These are phyloP conservation scores for Neonectria faginata DNA, from an alignment of 2,329 filamentous ascomycete species.

Conservation along the genomic window DNA sequence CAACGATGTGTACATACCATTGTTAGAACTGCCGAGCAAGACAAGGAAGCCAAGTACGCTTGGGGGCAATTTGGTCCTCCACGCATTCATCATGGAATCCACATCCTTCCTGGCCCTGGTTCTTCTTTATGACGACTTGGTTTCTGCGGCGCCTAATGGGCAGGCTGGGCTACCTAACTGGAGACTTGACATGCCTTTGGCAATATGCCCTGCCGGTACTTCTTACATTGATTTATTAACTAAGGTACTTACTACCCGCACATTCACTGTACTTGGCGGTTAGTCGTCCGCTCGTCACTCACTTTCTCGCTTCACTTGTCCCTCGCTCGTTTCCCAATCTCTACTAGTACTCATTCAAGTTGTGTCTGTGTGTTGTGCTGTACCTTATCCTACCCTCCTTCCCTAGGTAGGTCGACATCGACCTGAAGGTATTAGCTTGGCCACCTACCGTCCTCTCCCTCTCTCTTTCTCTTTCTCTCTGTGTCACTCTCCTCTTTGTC, in stretches of 20 bases:
- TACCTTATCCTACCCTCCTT: constrained; percentile 12
- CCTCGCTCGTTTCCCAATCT: not conserved
- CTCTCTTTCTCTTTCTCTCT: constrained; percentile 2
- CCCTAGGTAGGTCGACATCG: not conserved
- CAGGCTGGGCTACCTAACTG: not conserved
- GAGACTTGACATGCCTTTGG: constrained; percentile 3
- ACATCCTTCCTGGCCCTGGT: constrained; percentile 3
- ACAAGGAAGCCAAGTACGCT: not conserved
- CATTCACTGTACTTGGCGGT: not conserved
- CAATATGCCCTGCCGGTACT: constrained; percentile 2
- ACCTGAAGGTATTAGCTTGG: constrained; percentile 11
- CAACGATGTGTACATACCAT: not conserved
- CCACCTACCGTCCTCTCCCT: not conserved
- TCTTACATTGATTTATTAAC: not conserved
- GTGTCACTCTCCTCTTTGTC: constrained; percentile 7
- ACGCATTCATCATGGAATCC: not conserved
- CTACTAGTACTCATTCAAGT: not conserved
- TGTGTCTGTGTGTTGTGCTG: not conserved
- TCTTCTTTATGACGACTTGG: constrained; percentile 1
- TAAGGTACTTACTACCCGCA: not conserved
- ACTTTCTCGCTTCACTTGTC: not conserved
- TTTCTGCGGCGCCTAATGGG: not conserved
- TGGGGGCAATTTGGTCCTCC: not conserved
- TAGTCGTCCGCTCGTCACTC: constrained; percentile 1
- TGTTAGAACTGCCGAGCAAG: not conserved